These are phyloP conservation scores for Aeschynomene evenia DNA, from an alignment of 306 rosid species.

Conservation along the genomic window DNA sequence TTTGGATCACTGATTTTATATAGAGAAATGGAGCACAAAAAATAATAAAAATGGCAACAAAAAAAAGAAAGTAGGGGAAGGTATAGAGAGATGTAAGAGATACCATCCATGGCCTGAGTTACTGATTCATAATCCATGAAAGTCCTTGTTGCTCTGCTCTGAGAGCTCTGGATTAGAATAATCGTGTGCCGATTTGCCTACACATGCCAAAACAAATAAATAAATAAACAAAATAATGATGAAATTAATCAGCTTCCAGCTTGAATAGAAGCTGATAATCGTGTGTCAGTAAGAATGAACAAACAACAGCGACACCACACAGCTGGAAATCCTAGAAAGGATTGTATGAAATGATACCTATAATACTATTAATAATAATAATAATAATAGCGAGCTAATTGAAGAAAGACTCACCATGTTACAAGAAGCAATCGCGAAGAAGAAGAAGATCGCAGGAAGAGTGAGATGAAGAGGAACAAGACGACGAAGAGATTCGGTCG, in stretches of 20 bases:
- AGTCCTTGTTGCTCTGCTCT: constrained; percentile 76
- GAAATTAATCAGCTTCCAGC: not conserved
- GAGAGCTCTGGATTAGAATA: constrained; percentile 89
- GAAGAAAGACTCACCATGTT: not conserved
- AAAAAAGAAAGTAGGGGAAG: not conserved
- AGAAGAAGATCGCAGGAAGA: not conserved
- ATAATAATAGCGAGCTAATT: not conserved
- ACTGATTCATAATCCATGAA: constrained; percentile 89
- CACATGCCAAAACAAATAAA: not conserved
- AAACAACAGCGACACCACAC: no score
- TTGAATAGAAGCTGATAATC: not conserved
- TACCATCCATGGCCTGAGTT: constrained; percentile 96
- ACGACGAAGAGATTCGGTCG: not conserved
- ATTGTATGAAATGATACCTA: not conserved
- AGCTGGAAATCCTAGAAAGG: not conserved
- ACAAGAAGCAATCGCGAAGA: not conserved
- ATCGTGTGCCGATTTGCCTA: constrained; percentile 98
- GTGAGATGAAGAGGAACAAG: not conserved
- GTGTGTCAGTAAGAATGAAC: not conserved
- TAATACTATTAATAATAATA: no score
- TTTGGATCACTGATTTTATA: no score
- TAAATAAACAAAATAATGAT: no score
- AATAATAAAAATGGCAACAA: not conserved
- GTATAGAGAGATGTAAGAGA: not conserved
- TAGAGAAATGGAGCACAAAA: not conserved